Percentiles rank a stretch among this genome's conserved stretches.
Evolutionary conservation across 2,329 filamentous ascomycete species (phyloP).

Genomic region (Aspergillus cejpii): DNA sequence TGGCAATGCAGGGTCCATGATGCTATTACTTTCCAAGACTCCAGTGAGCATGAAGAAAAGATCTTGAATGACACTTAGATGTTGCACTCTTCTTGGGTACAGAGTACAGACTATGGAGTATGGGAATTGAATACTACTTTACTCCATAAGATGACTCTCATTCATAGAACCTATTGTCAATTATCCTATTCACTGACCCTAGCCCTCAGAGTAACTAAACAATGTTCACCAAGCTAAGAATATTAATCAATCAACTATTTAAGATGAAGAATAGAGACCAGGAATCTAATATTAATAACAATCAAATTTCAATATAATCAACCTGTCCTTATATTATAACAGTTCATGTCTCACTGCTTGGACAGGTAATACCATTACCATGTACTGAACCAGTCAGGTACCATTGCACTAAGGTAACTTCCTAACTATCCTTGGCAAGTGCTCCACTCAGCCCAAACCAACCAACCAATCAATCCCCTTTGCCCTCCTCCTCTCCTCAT

Average conservation of each 20-base stretch:
- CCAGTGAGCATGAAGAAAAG: conserved; percentile 1
- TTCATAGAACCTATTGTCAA: too few relatives aligned
- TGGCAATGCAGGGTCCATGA: conserved; percentile 8
- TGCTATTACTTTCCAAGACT: conserved; percentile 3
- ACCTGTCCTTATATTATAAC: not conserved
- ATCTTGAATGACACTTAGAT: not conserved
- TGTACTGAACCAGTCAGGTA: not conserved
- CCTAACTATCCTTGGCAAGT: conserved; percentile 2
- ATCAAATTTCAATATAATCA: not conserved
- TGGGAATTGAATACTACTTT: too few relatives aligned
- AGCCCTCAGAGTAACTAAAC: too few relatives aligned
- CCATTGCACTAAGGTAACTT: conserved; percentile 2
- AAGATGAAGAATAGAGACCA: not conserved
- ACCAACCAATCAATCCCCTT: conserved; percentile 11
- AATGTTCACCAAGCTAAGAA: not conserved
- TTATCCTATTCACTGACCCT: too few relatives aligned
- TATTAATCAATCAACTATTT: not conserved
- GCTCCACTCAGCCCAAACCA: too few relatives aligned
- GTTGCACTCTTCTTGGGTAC: not conserved
- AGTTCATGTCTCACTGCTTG: not conserved
- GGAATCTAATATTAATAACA: not conserved
- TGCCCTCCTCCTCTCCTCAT: conserved; percentile 13
- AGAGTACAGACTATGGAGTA: too few relatives aligned
- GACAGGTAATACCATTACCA: not conserved
- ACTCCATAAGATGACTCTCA: too few relatives aligned